phyloP scores from a whole-genome alignment of 2,329 filamentous ascomycete species.

The Hypoxylon rubiginosum region DNA sequence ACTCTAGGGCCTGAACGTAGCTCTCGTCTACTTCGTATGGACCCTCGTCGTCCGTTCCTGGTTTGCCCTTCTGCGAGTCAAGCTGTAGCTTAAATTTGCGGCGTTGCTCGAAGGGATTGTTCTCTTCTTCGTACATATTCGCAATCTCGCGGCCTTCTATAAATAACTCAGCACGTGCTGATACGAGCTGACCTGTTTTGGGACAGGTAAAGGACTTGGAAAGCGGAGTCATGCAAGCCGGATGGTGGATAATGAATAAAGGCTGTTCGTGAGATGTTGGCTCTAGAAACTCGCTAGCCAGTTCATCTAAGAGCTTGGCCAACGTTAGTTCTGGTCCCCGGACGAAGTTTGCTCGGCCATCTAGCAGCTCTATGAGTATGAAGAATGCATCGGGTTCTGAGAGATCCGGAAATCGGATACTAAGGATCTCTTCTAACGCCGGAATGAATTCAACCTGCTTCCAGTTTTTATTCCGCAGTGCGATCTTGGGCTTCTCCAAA shows the following conservation, averaged over 20 bases:
- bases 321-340: conserved; percentile 67
- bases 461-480: conserved; percentile 69
- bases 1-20: conserved; percentile 87
- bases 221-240: conserved; percentile 89
- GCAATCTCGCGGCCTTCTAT: conserved; percentile 84
- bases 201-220: conserved; percentile 86
- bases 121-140: conserved; percentile 99
- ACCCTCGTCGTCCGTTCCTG: conserved; percentile 61
- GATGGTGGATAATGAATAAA: conserved; percentile 90
- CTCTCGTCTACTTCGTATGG: conserved; percentile 76
- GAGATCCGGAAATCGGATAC: conserved; percentile 75
- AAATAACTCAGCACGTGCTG: conserved; percentile 88
- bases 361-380: conserved; percentile 66
- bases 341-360: conserved; percentile 76
- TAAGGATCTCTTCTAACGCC: conserved; percentile 77
- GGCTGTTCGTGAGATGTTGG: conserved; percentile 75
- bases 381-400: conserved; percentile 66
- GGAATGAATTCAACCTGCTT: conserved; percentile 84
- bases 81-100: conserved; percentile 78
- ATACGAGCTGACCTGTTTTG: conserved; percentile 76
- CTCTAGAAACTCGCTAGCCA: conserved; percentile 83
- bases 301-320: conserved; percentile 81
- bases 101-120: conserved; percentile 87
- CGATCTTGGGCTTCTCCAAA: conserved; percentile 63
- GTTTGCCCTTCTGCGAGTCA: conserved; percentile 55